Evolutionary conservation across 352 stramenopile species (phyloP).

Genomic region (Phytopythium oedochilum): DNA sequence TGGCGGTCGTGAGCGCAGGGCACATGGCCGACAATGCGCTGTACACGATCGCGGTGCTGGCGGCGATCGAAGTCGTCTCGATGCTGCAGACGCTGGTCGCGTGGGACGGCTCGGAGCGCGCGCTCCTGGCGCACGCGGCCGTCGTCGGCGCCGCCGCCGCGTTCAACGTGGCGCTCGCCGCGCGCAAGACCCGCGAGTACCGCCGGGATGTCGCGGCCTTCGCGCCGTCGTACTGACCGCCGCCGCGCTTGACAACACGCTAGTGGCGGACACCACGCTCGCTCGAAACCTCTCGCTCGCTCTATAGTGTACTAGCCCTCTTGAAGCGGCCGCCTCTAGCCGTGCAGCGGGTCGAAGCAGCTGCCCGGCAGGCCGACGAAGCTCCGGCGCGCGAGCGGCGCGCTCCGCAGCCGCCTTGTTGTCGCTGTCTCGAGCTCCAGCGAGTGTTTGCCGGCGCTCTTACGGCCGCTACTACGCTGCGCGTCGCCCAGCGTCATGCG

Average conservation of each 20-base stretch:
- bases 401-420: background rate
- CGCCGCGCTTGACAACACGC: background rate
- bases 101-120: constrained; percentile 15
- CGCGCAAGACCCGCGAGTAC: constrained; percentile 22
- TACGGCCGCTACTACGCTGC: no score
- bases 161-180: constrained; percentile 19
- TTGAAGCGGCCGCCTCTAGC: no score
- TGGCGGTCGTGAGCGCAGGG: constrained; percentile 35
- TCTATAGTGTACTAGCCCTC: no score
- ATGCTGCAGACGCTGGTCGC: constrained; percentile 33
- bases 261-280: no score
- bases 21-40: constrained; percentile 25
- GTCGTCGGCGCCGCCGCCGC: constrained; percentile 26
- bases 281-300: no score
- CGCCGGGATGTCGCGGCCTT: constrained; percentile 28
- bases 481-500: background rate
- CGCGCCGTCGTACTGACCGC: constrained; percentile 23
- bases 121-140: constrained; percentile 29
- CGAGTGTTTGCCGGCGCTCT: no score
- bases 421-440: background rate
- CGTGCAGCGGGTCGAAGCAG: constrained; percentile 35
- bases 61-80: constrained; percentile 27
- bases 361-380: constrained; percentile 44
- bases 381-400: constrained; percentile 28
- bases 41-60: constrained; percentile 32